Base-by-base conservation (phyloP, 2,329 filamentous ascomycete genomes). In the Magnaporthiopsis poae region DNA sequence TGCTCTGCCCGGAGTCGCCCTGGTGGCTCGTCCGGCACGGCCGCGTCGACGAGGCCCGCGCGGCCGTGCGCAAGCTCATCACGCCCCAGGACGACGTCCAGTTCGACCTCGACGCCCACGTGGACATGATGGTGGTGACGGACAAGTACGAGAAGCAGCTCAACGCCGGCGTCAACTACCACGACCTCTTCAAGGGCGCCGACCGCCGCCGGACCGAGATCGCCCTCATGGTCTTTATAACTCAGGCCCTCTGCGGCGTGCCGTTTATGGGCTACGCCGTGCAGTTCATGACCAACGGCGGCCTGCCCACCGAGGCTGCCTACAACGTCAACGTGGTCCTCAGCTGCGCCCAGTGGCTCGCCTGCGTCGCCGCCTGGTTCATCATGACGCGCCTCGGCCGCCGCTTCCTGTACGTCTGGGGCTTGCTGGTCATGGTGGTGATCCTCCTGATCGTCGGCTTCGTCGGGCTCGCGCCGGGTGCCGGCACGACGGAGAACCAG, bases 101-200 rank as follows among this genome's bases (percentile, higher is more conserved):
- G 36, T 64, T 82, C 56, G 77, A 85, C 67, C 75, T 81, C 2
- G 75, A 80, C 35, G 78, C 81, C 60, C 80, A 81, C 15, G 74
- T 88, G 27, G 77, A 82, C 3, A 81, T 84, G 71, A 87, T 88
- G 71, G 75, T 81, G 29, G 81, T 86, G 70, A 62, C 76, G 72
- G 74, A 78, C 66, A 73, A 75, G 71, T 65, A 72, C 46, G 75
- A 77, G 65, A 71, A 72, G 66, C 66, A 69, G 29, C 69, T 72
- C 66, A 69, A 71, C 5, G 67, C 67, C 1, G 75, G 75, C 5
- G 72, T 71, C 0, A 72, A 69, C 12, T 80, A 79, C 66, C 64
- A 65, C 63, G 75, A 79, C 70, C 81, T 79, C 70, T 83, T 83
- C 73, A 78, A 76, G 60, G 78, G 78, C 12, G 75, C 76, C 2